Base-by-base conservation (phyloP, 1,139 yeast species). In the Kodamaea ohmeri region DNA sequence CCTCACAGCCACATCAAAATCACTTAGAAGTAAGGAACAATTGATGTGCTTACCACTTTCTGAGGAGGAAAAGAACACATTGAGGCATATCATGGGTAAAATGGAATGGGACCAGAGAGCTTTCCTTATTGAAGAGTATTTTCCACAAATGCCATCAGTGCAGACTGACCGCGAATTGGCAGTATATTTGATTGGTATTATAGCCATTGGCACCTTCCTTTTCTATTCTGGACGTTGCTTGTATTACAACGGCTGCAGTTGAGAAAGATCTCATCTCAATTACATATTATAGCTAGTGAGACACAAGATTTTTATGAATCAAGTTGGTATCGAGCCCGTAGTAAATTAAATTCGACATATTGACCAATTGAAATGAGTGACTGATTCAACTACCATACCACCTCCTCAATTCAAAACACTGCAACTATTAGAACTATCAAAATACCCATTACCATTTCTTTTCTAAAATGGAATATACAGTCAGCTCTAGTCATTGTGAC, bases 121-220 rank as follows among this genome's bases (percentile, higher is more conserved):
- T 4, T 37, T 37, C 12, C 32, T 37, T 21, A 27, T 37, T 29
- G 40, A 34, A 20, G 40, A 37, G 30, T 37, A 24, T 25, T 37
- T 33, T 15, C 40, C 40, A 7, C 21, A 34, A 20, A 33, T 37
- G 32, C 40, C 40, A 3, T 17, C 19, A 7, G 28, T 34, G 7
- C 33, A 34, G 17, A 8, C 25, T 9, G 40, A 37, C 13, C 15
- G 6, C 8, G 28, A 24, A 13, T 9, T 37, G 6, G 4, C 34
- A 1, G 9, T 8, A 11, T 26, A 18, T 16, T 25, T 37, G 5
- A 20, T 30, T 19, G 13, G 17, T 16, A 15, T 21, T 16, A 33
- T 29, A 26, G 39, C 28, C 14, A 14, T 24, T 32, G 30, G 18
- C 6, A 25, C 16, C 14, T 36, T 25, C 18, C 17, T 32, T 3